phyloP scores from a whole-genome alignment of 2,329 filamentous ascomycete species.

The Colletotrichum sp. region DNA sequence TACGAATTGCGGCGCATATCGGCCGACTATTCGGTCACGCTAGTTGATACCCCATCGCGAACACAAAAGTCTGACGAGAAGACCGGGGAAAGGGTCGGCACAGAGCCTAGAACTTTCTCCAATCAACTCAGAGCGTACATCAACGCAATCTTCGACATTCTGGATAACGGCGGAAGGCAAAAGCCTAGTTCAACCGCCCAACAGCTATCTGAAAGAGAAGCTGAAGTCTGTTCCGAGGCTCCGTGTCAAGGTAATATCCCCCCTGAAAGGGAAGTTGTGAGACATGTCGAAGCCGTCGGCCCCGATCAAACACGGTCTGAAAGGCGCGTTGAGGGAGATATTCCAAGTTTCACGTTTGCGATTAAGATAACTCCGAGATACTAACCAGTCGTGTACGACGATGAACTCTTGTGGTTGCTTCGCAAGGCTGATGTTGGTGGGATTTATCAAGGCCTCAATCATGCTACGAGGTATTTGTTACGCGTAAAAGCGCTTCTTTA shows the following conservation, averaged over 20 bases:
- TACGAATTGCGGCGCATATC: not conserved
- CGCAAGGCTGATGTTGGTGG: not conserved
- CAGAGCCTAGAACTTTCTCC: not conserved
- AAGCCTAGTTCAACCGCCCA: not conserved
- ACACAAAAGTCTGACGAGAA: too few relatives aligned
- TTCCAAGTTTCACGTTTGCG: not conserved
- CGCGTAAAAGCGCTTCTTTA: too few relatives aligned
- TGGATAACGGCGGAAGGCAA: not conserved
- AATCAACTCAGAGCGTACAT: not conserved
- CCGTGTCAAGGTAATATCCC: not conserved
- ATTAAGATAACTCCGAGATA: not conserved
- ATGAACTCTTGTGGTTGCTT: not conserved
- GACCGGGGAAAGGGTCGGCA: not conserved
- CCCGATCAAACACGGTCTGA: rapidly evolving
- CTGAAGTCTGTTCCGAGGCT: not conserved
- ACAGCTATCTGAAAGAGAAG: not conserved
- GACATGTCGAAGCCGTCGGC: not conserved
- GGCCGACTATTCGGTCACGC: not conserved
- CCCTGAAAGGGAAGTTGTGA: not conserved
- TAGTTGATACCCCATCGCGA: too few relatives aligned
- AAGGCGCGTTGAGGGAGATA: rapidly evolving
- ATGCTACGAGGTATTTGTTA: too few relatives aligned
- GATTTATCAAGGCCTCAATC: not conserved
- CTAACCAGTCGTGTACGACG: not conserved
- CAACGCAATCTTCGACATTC: not conserved